Evolutionary conservation across 2,329 filamentous ascomycete species (phyloP).

Genomic region (Aspergillus tanneri): DNA sequence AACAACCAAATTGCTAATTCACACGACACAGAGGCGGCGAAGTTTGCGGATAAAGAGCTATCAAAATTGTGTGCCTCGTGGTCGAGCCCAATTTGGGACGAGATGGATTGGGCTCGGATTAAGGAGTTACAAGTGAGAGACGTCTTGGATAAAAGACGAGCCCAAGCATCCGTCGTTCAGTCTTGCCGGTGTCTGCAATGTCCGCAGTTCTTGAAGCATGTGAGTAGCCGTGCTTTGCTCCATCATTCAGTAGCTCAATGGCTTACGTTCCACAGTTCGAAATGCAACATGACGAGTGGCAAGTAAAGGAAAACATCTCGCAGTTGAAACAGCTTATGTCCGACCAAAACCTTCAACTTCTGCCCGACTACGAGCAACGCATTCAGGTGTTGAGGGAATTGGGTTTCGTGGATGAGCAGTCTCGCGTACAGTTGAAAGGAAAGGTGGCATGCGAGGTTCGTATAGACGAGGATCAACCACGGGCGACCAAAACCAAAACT

Average conservation of each 20-base stretch:
- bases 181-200: slow-evolving; percentile 67
- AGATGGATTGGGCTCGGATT: slow-evolving; percentile 77
- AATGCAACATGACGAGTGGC: slow-evolving; percentile 95
- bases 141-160: slow-evolving; percentile 68
- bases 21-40: slow-evolving; percentile 48
- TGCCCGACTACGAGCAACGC: slow-evolving; percentile 95
- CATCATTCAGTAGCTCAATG: neutral
- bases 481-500: slow-evolving; percentile 1
- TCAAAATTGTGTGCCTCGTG: slow-evolving; percentile 69
- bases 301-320: slow-evolving; percentile 89
- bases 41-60: slow-evolving; percentile 67
- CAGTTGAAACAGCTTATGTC: slow-evolving; percentile 86
- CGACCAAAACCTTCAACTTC: slow-evolving; percentile 90
- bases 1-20: slow-evolving; percentile 5
- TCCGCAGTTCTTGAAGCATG: slow-evolving; percentile 80
- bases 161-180: slow-evolving; percentile 63
- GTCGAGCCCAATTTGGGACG: slow-evolving; percentile 74
- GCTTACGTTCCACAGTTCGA: slow-evolving; percentile 63
- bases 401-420: slow-evolving; percentile 82
- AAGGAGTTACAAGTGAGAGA: slow-evolving; percentile 81
- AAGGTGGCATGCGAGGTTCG: slow-evolving; percentile 88
- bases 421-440: slow-evolving; percentile 90
- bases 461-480: neutral
- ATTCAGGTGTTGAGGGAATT: slow-evolving; percentile 89
- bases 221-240: slow-evolving; percentile 50